Percentiles rank a stretch among this genome's conserved stretches.
Evolutionary conservation across 228 moss, liverwort and hornwort species (phyloP).

Genomic region (Sphagnum magellanicum): DNA sequence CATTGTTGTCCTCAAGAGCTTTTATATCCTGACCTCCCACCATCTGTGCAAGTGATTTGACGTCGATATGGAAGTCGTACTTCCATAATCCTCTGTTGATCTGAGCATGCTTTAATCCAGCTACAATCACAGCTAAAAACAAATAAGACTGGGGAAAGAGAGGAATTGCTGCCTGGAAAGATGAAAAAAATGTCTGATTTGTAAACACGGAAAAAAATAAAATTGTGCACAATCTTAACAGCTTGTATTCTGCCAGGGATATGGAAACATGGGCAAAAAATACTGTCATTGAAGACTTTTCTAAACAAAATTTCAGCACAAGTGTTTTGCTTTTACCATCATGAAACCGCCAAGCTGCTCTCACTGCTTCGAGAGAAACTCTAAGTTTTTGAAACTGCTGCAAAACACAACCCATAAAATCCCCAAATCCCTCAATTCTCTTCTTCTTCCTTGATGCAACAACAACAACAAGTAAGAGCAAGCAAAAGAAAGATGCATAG

Average conservation of each 20-base stretch:
- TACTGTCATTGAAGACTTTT: too few relatives aligned
- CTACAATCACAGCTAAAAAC: not conserved
- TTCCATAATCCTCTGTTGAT: not conserved
- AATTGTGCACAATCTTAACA: too few relatives aligned
- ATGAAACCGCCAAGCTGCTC: constrained; percentile 7
- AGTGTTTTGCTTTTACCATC: constrained; percentile 1
- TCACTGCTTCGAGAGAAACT: not conserved
- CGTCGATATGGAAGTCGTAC: constrained; percentile 18
- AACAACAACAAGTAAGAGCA: not conserved
- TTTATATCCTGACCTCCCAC: constrained; percentile 15
- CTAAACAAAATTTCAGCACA: too few relatives aligned
- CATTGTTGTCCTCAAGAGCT: constrained; percentile 21
- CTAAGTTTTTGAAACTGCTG: not conserved
- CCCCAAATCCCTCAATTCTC: not conserved
- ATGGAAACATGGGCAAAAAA: too few relatives aligned
- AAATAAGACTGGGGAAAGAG: not conserved
- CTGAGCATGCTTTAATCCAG: not conserved
- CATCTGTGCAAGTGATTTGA: constrained; percentile 25
- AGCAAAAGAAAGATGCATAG: too few relatives aligned
- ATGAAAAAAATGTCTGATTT: too few relatives aligned
- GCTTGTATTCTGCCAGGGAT: too few relatives aligned
- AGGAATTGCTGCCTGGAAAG: too few relatives aligned
- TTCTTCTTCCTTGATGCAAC: constrained; percentile 3
- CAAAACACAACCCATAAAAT: not conserved
- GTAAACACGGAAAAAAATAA: too few relatives aligned